These are phyloP conservation scores for Myriosclerotinia curreyana DNA, from an alignment of 2,329 filamentous ascomycete species.

Conservation along the genomic window DNA sequence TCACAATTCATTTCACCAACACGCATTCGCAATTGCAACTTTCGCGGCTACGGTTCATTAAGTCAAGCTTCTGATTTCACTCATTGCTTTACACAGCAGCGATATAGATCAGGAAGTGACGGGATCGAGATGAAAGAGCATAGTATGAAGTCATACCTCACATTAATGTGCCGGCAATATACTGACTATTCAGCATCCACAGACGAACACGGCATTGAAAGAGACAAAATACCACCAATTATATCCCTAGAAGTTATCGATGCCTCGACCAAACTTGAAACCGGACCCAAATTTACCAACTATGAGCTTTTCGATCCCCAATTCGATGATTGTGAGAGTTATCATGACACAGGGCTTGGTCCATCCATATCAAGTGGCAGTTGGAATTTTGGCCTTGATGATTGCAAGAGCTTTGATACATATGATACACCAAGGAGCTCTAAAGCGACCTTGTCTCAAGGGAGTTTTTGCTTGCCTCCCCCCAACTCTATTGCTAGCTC, in stretches of 20 bases:
- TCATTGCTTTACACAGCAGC: background rate
- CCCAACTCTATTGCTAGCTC: background rate
- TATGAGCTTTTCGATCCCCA: background rate
- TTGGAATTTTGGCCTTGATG: background rate
- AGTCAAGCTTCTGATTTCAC: background rate
- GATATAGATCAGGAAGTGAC: background rate
- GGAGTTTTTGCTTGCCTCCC: background rate
- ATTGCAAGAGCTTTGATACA: background rate
- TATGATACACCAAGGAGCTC: slow-evolving; percentile 8
- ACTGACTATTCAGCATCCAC: background rate
- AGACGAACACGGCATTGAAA: background rate
- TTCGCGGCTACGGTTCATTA: background rate
- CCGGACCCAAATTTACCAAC: background rate
- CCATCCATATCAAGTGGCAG: background rate
- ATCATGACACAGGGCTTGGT: background rate
- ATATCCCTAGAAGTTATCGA: background rate
- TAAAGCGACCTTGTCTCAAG: background rate
- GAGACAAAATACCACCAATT: background rate
- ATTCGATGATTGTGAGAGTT: background rate
- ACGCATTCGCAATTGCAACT: too few species aligned
- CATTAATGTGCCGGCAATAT: background rate
- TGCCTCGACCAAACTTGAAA: background rate
- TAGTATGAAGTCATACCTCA: background rate
- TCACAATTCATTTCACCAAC: too few species aligned
- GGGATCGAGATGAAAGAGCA: background rate